Percentiles rank a stretch among this genome's conserved stretches.
phyloP scores from a whole-genome alignment of 139 green algal species.

The Chara braunii region DNA sequence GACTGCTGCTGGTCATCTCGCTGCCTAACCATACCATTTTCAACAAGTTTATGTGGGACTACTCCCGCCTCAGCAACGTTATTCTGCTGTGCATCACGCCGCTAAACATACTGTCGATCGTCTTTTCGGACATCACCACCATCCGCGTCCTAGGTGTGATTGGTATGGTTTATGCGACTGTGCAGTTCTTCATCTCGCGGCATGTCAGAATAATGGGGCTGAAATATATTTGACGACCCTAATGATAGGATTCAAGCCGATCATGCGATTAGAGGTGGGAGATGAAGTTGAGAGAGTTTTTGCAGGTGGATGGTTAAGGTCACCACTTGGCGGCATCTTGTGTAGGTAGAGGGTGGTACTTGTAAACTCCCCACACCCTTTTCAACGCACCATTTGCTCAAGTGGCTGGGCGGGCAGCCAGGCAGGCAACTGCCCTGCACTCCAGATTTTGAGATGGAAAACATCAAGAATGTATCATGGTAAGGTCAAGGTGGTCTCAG shows the following conservation, averaged over 20 bases:
- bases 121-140: slow-evolving; percentile 40
- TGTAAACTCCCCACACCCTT: too few relatives aligned
- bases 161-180: slow-evolving; percentile 40
- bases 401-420: too few relatives aligned
- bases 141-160: slow-evolving; percentile 43
- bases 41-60: slow-evolving; percentile 54
- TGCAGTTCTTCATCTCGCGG: slow-evolving; percentile 52
- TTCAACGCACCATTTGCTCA: too few relatives aligned
- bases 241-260: slow-evolving; percentile 35
- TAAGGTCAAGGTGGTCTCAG: too few relatives aligned
- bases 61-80: slow-evolving; percentile 17
- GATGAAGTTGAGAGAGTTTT: too few relatives aligned
- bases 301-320: too few relatives aligned
- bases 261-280: too few relatives aligned
- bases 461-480: too few relatives aligned
- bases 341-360: too few relatives aligned
- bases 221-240: slow-evolving; percentile 42
- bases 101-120: slow-evolving; percentile 50
- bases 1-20: slow-evolving; percentile 15
- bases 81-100: slow-evolving; percentile 51
- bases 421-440: too few relatives aligned
- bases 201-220: slow-evolving; percentile 46
- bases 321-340: too few relatives aligned
- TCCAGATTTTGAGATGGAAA: too few relatives aligned
- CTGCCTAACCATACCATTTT: slow-evolving; percentile 50